Base-by-base conservation (phyloP, 2,329 filamentous ascomycete genomes). In the Rhynchosporium secalis region DNA sequence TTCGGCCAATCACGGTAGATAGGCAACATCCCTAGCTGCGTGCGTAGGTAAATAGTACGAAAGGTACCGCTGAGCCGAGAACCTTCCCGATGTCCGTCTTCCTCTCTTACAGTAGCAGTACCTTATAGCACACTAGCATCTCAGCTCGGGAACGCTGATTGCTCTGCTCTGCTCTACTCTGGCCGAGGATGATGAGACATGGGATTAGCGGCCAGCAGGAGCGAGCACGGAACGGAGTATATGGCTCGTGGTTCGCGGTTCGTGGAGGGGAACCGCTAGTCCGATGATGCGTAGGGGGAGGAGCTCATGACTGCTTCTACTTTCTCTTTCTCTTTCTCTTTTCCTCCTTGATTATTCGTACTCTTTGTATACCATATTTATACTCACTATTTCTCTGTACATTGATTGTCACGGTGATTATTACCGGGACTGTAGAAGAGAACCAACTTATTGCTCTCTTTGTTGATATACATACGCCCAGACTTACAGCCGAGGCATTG, bases 241-340 rank as follows among this genome's bases (percentile, higher is more conserved):
- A 46, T 9, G 43, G 15, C 3, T n/a, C 26, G 3, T 20, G 40
- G 47, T 36, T 31, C 20, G 15, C 45, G 47, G 47, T 36, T n/a
- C n/a, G n/a, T 38, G 48, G 56, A 46, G 31, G 47, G 28, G 51
- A 49, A 61, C 62, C 62, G 60, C 63, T 67, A 67, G 65, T 45
- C 60, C 63, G 63, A 62, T 33, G 28, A 12, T 56, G 15, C 38
- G 28, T 28, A 20, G 43, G 10, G 10, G 9, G 13, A n/a, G 31
- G 28, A 12, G 62, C 62, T 64, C 64, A 66, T 66, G 64, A 66
- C 61, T 60, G 46, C 33, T 56, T 41, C 51, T 57, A 10, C 43
- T 49, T 62, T 43, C 51, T 62, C 60, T 60, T 51, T 59, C 47
- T 46, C 28, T 26, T 64, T 31, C n/a, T 47, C 2, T 9, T 33